Evolutionary conservation across 345 rosid species (phyloP).

Genomic region (Linum trigynum): DNA sequence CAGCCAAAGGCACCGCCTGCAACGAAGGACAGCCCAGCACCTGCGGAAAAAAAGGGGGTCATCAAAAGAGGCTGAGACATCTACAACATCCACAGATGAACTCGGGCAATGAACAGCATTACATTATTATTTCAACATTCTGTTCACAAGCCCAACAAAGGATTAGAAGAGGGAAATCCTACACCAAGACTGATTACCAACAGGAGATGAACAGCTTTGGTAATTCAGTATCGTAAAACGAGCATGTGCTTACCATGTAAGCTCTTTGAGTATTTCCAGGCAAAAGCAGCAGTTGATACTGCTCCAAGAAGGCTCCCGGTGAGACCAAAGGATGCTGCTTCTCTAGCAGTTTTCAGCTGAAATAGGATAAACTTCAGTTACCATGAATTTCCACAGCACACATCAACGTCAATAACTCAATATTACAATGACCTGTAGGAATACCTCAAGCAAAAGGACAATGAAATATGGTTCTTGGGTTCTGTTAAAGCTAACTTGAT

Average conservation of each 20-base stretch:
- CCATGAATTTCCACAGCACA: conserved; percentile 2
- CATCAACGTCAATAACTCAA: background rate
- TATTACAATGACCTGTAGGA: background rate
- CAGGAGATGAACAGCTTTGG: background rate
- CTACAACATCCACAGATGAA: background rate
- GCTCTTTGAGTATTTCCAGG: conserved; percentile 87
- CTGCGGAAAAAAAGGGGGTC: conserved; percentile 23
- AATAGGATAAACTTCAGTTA: background rate
- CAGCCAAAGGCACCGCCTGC: conserved; percentile 88
- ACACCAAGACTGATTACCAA: background rate
- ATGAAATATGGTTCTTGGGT: too few relatives aligned
- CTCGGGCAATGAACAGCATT: background rate
- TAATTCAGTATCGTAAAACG: background rate
- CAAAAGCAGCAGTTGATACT: conserved; percentile 61
- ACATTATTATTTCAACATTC: background rate
- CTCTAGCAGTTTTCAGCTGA: conserved; percentile 82
- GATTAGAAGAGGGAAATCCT: background rate
- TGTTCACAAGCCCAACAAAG: background rate
- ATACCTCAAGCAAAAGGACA: background rate
- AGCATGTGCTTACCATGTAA: conserved; percentile 48
- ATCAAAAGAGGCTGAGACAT: background rate
- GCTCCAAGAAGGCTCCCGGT: conserved; percentile 67
- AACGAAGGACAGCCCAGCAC: conserved; percentile 63
- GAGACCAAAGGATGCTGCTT: conserved; percentile 47
- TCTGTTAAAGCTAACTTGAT: too few relatives aligned